Percentiles rank a stretch among this genome's conserved stretches.
Evolutionary conservation across 1,284 basidiomycete genomes (phyloP).

Genomic region (Puccinia polysora): DNA sequence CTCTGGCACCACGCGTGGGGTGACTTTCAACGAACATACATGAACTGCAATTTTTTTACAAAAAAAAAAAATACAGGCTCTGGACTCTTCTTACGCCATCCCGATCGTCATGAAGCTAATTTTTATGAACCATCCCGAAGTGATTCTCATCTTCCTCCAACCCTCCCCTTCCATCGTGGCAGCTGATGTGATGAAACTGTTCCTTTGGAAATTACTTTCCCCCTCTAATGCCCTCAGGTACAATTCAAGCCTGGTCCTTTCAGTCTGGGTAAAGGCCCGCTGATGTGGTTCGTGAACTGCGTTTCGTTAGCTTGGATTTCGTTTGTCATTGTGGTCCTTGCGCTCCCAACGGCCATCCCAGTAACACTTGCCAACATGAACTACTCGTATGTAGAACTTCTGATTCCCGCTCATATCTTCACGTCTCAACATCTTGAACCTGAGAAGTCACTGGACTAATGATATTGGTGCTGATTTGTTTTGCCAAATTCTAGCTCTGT

Average conservation of each 20-base stretch:
- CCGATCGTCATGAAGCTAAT: slow-evolving; percentile 61
- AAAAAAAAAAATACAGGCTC: slow-evolving; percentile 23
- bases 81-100: slow-evolving; percentile 63
- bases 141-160: slow-evolving; percentile 53
- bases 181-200: background rate
- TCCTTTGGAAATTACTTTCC: background rate
- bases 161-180: background rate
- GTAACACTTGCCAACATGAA: slow-evolving; percentile 70
- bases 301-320: slow-evolving; percentile 67
- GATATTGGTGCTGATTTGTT: background rate
- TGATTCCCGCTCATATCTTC: background rate
- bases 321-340: slow-evolving; percentile 67
- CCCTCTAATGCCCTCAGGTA: slow-evolving; percentile 12
- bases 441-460: too few relatives aligned
- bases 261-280: slow-evolving; percentile 67
- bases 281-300: slow-evolving; percentile 65
- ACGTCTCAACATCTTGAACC: background rate
- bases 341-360: slow-evolving; percentile 66
- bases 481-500: slow-evolving; percentile 17
- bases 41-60: background rate
- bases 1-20: too few relatives aligned
- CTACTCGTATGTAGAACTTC: slow-evolving; percentile 61
- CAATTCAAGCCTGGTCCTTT: slow-evolving; percentile 80
- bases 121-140: slow-evolving; percentile 72
- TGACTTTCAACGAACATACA: too few relatives aligned